Evolutionary conservation across 2,329 filamentous ascomycete species (phyloP).

Genomic region (Microdochium paspali): DNA sequence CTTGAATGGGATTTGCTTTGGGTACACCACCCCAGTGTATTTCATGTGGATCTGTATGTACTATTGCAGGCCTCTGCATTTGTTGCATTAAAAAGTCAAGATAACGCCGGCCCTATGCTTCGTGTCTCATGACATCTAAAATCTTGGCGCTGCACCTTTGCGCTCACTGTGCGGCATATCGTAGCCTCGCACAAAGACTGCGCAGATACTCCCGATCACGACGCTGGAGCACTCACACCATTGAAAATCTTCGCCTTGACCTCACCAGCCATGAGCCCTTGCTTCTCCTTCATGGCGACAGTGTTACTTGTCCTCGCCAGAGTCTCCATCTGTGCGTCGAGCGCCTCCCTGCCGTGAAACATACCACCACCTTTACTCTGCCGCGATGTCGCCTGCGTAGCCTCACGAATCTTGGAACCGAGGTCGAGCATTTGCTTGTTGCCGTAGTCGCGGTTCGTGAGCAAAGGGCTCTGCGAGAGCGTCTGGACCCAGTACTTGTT

Average conservation of each 20-base stretch:
- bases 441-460: conserved; percentile 86
- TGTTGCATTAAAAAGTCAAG: conserved; percentile 4
- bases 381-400: conserved; percentile 30
- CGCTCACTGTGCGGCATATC: no score
- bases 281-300: conserved; percentile 21
- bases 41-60: background rate
- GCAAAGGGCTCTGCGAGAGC: conserved; percentile 78
- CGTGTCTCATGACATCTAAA: conserved; percentile 13
- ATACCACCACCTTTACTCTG: conserved; percentile 18
- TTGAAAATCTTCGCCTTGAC: conserved; percentile 18
- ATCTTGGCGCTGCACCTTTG: no score
- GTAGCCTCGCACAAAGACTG: no score
- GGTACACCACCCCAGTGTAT: background rate
- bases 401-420: conserved; percentile 68
- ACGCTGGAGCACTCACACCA: background rate
- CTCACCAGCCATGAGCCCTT: conserved; percentile 20
- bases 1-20: background rate
- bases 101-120: conserved; percentile 21
- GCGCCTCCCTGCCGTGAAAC: background rate
- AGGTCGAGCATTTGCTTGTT: conserved; percentile 89
- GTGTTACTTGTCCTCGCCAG: conserved; percentile 18
- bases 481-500: conserved; percentile 99
- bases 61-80: background rate
- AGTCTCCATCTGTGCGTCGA: conserved; percentile 18
- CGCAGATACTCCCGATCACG: no score